phyloP scores from a whole-genome alignment of 345 rosid species.

The Citrus sp. region DNA sequence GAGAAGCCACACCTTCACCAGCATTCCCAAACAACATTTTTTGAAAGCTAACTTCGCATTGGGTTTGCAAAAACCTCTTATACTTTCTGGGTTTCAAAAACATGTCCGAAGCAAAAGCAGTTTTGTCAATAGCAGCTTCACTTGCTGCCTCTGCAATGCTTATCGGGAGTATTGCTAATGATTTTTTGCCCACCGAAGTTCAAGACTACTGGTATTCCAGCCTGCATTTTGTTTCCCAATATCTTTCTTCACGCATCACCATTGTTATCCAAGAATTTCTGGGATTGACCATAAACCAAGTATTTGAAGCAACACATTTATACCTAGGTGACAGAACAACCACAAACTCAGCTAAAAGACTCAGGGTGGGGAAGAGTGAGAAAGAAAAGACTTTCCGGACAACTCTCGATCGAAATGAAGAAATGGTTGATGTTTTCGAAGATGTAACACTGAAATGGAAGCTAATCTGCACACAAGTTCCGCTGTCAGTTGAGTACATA shows the following conservation, averaged over 20 bases:
- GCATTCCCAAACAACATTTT: too few relatives aligned
- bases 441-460: constrained; percentile 19
- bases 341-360: background rate
- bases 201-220: background rate
- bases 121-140: background rate
- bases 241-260: background rate
- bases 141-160: too few relatives aligned
- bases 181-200: background rate
- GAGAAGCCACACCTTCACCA: too few relatives aligned
- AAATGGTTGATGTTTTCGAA: constrained; percentile 10
- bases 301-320: background rate
- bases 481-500: too few relatives aligned
- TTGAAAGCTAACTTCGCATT: too few relatives aligned
- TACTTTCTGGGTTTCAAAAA: too few relatives aligned
- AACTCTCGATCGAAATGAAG: constrained; percentile 17
- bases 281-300: background rate
- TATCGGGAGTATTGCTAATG: background rate
- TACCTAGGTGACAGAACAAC: background rate
- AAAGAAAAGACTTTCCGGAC: constrained; percentile 1
- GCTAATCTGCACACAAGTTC: background rate
- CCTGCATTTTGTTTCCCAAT: background rate
- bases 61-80: too few relatives aligned
- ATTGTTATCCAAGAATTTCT: too few relatives aligned
- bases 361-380: constrained; percentile 20
- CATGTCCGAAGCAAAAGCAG: background rate